Conservation (phyloP, 2,329 filamentous ascomycete species). For the Fusarium pseudonygamai region DNA sequence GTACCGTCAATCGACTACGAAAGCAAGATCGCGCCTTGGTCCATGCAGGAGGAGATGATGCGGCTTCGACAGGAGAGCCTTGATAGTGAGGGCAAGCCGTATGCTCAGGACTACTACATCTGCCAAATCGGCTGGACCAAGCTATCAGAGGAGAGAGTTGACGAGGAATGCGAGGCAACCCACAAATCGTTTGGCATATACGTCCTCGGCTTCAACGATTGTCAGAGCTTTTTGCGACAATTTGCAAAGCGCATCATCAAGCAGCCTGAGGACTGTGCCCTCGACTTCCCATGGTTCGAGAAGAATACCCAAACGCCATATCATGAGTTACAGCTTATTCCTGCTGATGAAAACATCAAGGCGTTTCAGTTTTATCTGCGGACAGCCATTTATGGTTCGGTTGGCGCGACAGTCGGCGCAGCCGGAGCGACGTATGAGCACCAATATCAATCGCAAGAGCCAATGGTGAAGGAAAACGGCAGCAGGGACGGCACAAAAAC, state of each 20-base stretch:
- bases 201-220: neutral
- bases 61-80: neutral
- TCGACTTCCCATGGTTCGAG: neutral
- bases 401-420: rapidly evolving
- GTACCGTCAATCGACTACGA: rapidly evolving
- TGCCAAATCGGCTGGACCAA: neutral
- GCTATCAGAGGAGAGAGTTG: rapidly evolving
- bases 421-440: neutral
- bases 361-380: neutral
- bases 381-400: neutral
- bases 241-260: neutral
- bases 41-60: neutral
- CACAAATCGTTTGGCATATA: rapidly evolving
- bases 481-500: rapidly evolving
- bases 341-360: neutral
- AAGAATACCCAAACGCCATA: rapidly evolving
- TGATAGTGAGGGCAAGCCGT: neutral
- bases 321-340: neutral
- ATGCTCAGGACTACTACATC: neutral
- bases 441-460: neutral
- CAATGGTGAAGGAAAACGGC: neutral
- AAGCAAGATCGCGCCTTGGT: neutral
- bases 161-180: rapidly evolving
- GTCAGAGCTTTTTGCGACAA: neutral
- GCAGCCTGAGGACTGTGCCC: neutral